A percentile compares a stretch with the other conserved stretches of the same genome.
These are phyloP conservation scores for Leccinum disarticulatum DNA, from an alignment of 768 basidiomycete genomes.

Conservation along the genomic window DNA sequence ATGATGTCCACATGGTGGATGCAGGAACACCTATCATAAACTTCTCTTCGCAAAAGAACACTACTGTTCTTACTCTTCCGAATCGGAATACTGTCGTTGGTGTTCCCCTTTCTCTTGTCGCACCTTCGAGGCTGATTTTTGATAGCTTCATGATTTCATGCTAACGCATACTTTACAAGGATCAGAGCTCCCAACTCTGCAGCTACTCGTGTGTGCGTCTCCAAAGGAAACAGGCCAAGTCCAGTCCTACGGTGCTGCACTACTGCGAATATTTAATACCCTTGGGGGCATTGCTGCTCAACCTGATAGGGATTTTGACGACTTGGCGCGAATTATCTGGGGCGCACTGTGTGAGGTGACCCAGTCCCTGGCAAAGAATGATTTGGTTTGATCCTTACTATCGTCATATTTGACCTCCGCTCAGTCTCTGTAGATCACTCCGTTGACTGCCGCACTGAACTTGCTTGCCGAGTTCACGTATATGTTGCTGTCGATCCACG, in stretches of 20 bases:
- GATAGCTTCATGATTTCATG: conserved; percentile 60
- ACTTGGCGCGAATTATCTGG: conserved; percentile 30
- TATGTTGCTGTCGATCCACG: conserved; percentile 48
- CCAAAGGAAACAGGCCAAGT: conserved; percentile 26
- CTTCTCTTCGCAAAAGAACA: conserved; percentile 28
- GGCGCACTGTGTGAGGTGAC: conserved; percentile 42
- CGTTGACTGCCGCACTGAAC: conserved; percentile 52
- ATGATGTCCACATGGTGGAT: conserved; percentile 38
- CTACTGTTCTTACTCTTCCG: conserved; percentile 39
- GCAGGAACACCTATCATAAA: conserved; percentile 16
- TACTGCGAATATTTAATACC: conserved; percentile 36
- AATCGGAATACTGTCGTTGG: conserved; percentile 60
- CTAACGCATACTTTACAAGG: conserved; percentile 51
- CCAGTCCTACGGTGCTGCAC: conserved; percentile 42
- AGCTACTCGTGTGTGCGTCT: conserved; percentile 46
- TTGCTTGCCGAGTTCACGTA: conserved; percentile 48
- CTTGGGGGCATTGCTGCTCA: conserved; percentile 28
- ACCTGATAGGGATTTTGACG: conserved; percentile 19
- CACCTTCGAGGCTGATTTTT: conserved; percentile 5
- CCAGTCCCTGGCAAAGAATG: conserved; percentile 33
- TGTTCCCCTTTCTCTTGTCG: conserved; percentile 3
- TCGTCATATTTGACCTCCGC: conserved; percentile 2
- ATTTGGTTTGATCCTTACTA: conserved; percentile 39
- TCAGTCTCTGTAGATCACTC: conserved; percentile 38
- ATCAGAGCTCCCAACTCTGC: conserved; percentile 47